These are phyloP conservation scores for Monosporascus cannonballus DNA, from an alignment of 2,329 filamentous ascomycete genomes.

Conservation along the genomic window DNA sequence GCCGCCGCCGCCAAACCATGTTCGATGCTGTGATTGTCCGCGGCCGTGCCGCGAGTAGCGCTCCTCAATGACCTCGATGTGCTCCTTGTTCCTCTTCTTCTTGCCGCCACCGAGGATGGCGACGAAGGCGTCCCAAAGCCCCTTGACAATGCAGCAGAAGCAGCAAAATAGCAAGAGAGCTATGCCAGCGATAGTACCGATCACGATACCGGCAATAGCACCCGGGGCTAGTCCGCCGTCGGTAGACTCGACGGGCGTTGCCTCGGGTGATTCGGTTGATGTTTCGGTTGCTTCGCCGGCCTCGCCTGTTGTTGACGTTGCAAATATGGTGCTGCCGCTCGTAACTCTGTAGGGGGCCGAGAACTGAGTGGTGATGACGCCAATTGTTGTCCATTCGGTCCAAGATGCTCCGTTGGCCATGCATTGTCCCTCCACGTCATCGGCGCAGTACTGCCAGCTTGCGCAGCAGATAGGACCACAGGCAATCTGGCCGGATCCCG, in stretches of 20 bases:
- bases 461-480: slow-evolving; percentile 69
- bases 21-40: slow-evolving; percentile 47
- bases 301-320: slow-evolving; percentile 49
- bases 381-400: slow-evolving; percentile 38
- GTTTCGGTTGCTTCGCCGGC: slow-evolving; percentile 46
- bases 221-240: slow-evolving; percentile 54
- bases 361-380: slow-evolving; percentile 50
- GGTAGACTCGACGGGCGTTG: slow-evolving; percentile 29
- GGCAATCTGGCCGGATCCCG: slow-evolving; percentile 47
- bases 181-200: slow-evolving; percentile 64
- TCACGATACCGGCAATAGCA: slow-evolving; percentile 76
- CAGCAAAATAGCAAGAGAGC: slow-evolving; percentile 63
- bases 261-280: slow-evolving; percentile 42
- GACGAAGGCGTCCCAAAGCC: slow-evolving; percentile 53
- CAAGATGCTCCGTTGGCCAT: slow-evolving; percentile 40
- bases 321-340: slow-evolving; percentile 40
- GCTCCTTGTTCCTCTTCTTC: slow-evolving; percentile 43
- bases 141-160: slow-evolving; percentile 65
- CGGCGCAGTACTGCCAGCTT: slow-evolving; percentile 61
- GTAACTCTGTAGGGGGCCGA: slow-evolving; percentile 45
- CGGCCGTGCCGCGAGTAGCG: slow-evolving; percentile 47
- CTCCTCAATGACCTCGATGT: slow-evolving; percentile 58
- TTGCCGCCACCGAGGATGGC: slow-evolving; percentile 53
- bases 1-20: slow-evolving; percentile 50
- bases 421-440: slow-evolving; percentile 46